Evolutionary conservation across 441 rosid species (phyloP).

Genomic region (Macaranga tanarius): DNA sequence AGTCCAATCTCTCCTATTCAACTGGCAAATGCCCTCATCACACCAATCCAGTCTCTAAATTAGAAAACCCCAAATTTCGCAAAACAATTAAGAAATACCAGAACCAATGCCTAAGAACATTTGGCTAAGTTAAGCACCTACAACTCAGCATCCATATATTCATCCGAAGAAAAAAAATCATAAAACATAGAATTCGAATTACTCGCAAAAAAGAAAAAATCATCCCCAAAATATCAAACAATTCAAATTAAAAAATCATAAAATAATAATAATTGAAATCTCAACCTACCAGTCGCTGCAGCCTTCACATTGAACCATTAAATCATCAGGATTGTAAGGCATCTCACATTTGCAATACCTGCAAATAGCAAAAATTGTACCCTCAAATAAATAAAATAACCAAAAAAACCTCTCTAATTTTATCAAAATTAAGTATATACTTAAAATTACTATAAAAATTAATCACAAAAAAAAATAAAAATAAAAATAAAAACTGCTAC

Average conservation of each 20-base stretch:
- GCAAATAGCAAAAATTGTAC: not conserved
- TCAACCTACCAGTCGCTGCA: slow-evolving; percentile 50
- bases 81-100: not conserved
- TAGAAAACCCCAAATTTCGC: not conserved
- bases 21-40: not conserved
- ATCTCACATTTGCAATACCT: slow-evolving; percentile 52
- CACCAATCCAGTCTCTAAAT: not conserved
- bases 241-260: not conserved
- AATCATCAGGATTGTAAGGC: slow-evolving; percentile 49
- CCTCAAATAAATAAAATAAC: not conserved
- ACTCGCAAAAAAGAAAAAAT: too few species aligned
- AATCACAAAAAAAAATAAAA: slow-evolving; percentile 1
- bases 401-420: not conserved
- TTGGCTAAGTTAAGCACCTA: not conserved
- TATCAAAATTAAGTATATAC: not conserved
- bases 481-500: slow-evolving; percentile 21
- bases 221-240: too few species aligned
- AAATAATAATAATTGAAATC: not conserved
- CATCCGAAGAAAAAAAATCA: not conserved
- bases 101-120: not conserved
- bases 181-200: not conserved
- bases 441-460: not conserved
- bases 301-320: slow-evolving; percentile 47
- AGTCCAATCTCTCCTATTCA: not conserved
- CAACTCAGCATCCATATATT: not conserved